Conservation (phyloP, 2,329 filamentous ascomycete species). For the Alternaria rosae region DNA sequence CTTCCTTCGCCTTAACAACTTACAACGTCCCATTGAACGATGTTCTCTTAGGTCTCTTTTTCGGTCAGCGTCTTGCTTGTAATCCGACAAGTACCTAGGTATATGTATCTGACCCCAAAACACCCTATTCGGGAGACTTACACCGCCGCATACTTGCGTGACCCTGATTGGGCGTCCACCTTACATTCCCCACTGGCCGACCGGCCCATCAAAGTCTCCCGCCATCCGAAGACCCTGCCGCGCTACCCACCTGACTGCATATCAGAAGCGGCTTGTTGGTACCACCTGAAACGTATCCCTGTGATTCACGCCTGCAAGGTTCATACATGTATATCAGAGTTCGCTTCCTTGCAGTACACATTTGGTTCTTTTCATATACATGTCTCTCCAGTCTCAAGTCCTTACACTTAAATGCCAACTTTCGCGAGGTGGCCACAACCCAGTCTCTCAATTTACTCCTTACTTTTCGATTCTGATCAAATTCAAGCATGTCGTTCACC, state of each 20-base stretch:
- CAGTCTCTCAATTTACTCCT: neutral
- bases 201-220: constrained; percentile 12
- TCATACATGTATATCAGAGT: constrained; percentile 28
- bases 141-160: neutral
- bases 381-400: neutral
- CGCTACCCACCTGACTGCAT: constrained; percentile 31
- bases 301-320: constrained; percentile 17
- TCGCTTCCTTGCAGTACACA: neutral
- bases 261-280: constrained; percentile 21
- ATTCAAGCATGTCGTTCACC: constrained; percentile 38
- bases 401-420: neutral
- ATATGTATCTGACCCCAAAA: neutral
- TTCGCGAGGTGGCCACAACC: neutral
- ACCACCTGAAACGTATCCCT: constrained; percentile 22
- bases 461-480: neutral
- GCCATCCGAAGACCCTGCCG: constrained; percentile 23
- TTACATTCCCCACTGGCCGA: constrained; percentile 14
- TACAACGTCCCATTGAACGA: neutral
- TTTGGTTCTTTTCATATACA: neutral
- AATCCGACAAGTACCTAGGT: neutral
- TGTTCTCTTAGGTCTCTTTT: neutral
- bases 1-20: neutral
- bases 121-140: neutral
- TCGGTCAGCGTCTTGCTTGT: neutral
- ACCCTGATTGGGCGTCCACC: constrained; percentile 20